phyloP scores from a whole-genome alignment of 306 rosid genomes.

The Citrullus amarus region DNA sequence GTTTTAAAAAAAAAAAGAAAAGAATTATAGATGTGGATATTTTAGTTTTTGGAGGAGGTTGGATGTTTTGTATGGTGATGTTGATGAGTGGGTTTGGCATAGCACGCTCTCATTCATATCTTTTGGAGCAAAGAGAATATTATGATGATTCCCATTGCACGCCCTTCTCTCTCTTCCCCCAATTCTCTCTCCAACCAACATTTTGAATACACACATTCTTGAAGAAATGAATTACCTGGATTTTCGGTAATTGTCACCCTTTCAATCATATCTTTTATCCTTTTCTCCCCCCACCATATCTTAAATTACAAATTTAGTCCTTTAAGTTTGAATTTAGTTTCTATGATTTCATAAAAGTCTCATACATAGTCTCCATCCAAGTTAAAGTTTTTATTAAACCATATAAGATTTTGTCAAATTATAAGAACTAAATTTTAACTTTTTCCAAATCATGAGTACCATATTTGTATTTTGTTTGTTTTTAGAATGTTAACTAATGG shows the following conservation, averaged over 20 bases:
- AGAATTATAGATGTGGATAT: too few relatives aligned
- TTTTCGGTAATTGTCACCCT: constrained; percentile 53
- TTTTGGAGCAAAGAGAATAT: constrained; percentile 60
- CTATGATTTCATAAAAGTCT: too few relatives aligned
- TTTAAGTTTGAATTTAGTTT: too few relatives aligned
- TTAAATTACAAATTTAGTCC: too few relatives aligned
- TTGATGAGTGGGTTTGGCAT: constrained; percentile 48
- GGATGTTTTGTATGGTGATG: constrained; percentile 19
- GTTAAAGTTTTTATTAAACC: too few relatives aligned
- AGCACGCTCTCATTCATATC: constrained; percentile 25
- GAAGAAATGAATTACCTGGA: constrained; percentile 31
- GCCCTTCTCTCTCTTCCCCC: constrained; percentile 25
- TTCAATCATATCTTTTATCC: constrained; percentile 48
- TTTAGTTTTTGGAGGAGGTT: background rate
- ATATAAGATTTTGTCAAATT: too few relatives aligned
- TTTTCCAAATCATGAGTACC: too few relatives aligned
- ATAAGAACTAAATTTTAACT: too few relatives aligned
- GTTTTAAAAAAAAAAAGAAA: too few relatives aligned
- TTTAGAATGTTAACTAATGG: too few relatives aligned
- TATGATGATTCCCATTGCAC: constrained; percentile 65
- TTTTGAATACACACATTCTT: constrained; percentile 36
- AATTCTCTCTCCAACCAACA: constrained; percentile 20
- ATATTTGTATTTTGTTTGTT: too few relatives aligned
- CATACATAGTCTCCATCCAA: too few relatives aligned
- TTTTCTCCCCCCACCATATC: background rate